Percentiles rank a stretch among this genome's conserved stretches.
Conservation (phyloP, 2,329 filamentous ascomycete genomes). For the Xylariaceae sp. region DNA sequence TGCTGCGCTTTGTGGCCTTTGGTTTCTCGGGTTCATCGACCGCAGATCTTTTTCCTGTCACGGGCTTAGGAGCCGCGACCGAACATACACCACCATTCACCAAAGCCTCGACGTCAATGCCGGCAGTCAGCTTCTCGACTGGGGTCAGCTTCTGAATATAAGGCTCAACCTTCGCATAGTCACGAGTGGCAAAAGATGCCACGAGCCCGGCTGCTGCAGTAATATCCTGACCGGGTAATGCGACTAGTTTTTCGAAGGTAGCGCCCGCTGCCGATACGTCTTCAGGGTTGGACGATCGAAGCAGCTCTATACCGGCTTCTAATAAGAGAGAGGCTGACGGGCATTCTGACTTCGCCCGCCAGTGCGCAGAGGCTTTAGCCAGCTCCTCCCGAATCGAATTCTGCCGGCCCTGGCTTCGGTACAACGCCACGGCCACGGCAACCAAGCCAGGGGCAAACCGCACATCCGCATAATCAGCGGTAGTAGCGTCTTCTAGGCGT, state of each 20-base stretch:
- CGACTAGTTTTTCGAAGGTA: constrained; percentile 70
- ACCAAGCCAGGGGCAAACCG: constrained; percentile 82
- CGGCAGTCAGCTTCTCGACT: constrained; percentile 55
- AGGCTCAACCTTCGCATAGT: constrained; percentile 50
- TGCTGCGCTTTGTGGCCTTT: constrained; percentile 47
- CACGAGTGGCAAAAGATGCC: constrained; percentile 65
- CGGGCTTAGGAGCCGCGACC: constrained; percentile 37
- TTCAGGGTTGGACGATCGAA: constrained; percentile 64
- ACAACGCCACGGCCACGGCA: constrained; percentile 72
- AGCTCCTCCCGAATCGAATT: constrained; percentile 67
- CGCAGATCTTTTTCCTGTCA: constrained; percentile 46
- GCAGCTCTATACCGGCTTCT: constrained; percentile 75
- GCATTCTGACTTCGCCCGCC: constrained; percentile 57
- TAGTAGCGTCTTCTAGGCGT: constrained; percentile 59
- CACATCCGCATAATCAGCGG: constrained; percentile 56
- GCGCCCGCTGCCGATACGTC: constrained; percentile 67
- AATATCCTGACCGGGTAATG: constrained; percentile 60
- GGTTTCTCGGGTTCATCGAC: constrained; percentile 34
- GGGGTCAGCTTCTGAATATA: constrained; percentile 55
- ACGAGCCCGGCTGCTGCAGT: constrained; percentile 77
- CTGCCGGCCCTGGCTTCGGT: constrained; percentile 69
- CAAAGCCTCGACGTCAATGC: constrained; percentile 57
- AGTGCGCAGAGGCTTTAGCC: constrained; percentile 73
- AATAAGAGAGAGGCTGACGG: constrained; percentile 63
- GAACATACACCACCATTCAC: constrained; percentile 60